These are phyloP conservation scores for Salix exigua DNA, from an alignment of 345 rosid genomes.

Conservation along the genomic window DNA sequence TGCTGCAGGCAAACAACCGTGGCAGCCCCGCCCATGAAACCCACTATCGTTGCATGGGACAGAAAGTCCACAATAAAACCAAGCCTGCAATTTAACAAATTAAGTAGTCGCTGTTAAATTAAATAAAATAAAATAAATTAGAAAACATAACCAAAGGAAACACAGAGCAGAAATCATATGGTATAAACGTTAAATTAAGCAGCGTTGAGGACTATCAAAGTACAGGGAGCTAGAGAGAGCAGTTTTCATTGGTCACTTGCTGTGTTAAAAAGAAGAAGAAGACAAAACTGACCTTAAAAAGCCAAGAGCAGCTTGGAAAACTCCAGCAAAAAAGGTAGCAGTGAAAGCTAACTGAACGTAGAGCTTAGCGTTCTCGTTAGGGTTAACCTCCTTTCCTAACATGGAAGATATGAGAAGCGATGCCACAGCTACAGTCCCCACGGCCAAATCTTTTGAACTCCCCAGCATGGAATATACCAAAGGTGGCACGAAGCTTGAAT, in stretches of 20 bases:
- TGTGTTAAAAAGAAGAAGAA: not conserved
- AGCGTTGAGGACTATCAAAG: not conserved
- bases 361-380: slow-evolving; percentile 13
- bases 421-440: slow-evolving; percentile 48
- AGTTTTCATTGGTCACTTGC: slow-evolving; percentile 2
- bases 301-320: slow-evolving; percentile 42
- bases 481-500: slow-evolving; percentile 57
- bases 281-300: slow-evolving; percentile 33
- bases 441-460: slow-evolving; percentile 46
- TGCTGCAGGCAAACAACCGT: slow-evolving; percentile 43
- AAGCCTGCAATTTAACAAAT: slow-evolving; percentile 21
- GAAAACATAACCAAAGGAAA: not conserved
- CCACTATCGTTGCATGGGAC: slow-evolving; percentile 45
- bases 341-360: slow-evolving; percentile 41
- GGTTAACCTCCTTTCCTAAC: slow-evolving; percentile 29
- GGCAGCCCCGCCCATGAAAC: slow-evolving; percentile 51
- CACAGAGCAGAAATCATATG: not conserved
- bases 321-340: slow-evolving; percentile 44
- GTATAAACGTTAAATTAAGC: not conserved
- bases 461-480: slow-evolving; percentile 49
- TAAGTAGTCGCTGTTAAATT: not conserved
- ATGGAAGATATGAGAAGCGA: slow-evolving; percentile 45
- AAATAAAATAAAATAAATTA: no score
- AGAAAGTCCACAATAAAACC: slow-evolving; percentile 45
- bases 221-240: not conserved